These are phyloP conservation scores for Cryphonectria radicalis DNA, from an alignment of 2,329 filamentous ascomycete species.

Conservation along the genomic window DNA sequence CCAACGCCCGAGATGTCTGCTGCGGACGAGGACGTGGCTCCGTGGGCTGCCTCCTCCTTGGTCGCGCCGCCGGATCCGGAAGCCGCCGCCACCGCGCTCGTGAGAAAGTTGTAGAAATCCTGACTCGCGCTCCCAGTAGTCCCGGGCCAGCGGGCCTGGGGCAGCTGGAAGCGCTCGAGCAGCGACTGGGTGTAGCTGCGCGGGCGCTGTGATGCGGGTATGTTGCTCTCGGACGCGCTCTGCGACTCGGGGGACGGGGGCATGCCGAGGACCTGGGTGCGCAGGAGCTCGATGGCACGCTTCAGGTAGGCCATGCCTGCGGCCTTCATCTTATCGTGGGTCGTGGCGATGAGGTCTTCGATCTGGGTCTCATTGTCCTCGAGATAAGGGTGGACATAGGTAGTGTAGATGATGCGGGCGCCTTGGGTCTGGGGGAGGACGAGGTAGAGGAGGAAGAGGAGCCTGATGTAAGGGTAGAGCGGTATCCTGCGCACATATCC, in stretches of 20 bases:
- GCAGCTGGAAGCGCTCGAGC: constrained; percentile 84
- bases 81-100: constrained; percentile 71
- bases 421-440: constrained; percentile 98
- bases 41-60: constrained; percentile 16
- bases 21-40: constrained; percentile 16
- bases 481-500: constrained; percentile 65
- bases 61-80: constrained; percentile 38
- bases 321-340: constrained; percentile 77
- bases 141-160: constrained; percentile 62
- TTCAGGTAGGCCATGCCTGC: constrained; percentile 79
- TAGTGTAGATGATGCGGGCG: constrained; percentile 82
- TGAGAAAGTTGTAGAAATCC: constrained; percentile 80
- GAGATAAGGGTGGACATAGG: constrained; percentile 86
- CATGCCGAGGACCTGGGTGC: constrained; percentile 78
- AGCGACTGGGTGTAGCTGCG: constrained; percentile 78
- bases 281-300: constrained; percentile 70
- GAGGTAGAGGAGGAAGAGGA: constrained; percentile 88
- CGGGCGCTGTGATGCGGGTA: constrained; percentile 38
- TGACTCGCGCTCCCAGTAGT: constrained; percentile 22
- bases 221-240: constrained; percentile 45
- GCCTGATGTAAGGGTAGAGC: constrained; percentile 90
- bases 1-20: constrained; percentile 39
- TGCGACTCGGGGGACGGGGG: constrained; percentile 56
- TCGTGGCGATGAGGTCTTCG: constrained; percentile 83
- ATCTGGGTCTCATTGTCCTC: constrained; percentile 85